These are phyloP conservation scores for Apostasia ramifera DNA, from an alignment of 106 monocot species.

Conservation along the genomic window DNA sequence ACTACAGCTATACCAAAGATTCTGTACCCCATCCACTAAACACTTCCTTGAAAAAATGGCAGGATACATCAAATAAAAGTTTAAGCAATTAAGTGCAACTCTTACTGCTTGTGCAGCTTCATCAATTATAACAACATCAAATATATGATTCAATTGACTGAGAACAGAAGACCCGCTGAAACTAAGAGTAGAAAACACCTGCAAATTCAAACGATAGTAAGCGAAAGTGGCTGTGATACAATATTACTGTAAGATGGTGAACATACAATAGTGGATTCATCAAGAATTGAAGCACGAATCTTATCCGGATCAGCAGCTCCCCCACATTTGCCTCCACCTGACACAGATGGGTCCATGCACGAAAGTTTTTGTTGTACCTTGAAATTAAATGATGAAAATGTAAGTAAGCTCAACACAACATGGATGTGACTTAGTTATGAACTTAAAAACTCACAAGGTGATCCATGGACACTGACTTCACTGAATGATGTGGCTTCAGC, in stretches of 20 bases:
- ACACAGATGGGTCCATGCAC: constrained; percentile 39
- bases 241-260: constrained; percentile 7
- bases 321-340: constrained; percentile 37
- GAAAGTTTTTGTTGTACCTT: constrained; percentile 90
- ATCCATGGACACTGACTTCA: constrained; percentile 96
- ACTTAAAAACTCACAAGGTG: constrained; percentile 60
- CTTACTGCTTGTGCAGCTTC: constrained; percentile 99
- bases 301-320: constrained; percentile 59
- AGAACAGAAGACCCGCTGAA: constrained; percentile 89
- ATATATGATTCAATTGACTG: constrained; percentile 64
- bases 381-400: constrained; percentile 7
- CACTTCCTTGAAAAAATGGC: neutral
- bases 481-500: constrained; percentile 91
- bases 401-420: neutral
- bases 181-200: constrained; percentile 98
- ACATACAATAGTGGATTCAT: constrained; percentile 96
- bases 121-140: constrained; percentile 99
- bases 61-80: neutral
- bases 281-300: constrained; percentile 81
- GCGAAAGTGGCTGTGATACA: neutral
- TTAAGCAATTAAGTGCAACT: neutral
- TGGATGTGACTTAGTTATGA: neutral
- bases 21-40: too few relatives aligned
- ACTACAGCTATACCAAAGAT: neutral
- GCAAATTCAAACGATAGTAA: constrained; percentile 20